Evolutionary conservation across 2,329 filamentous ascomycete species (phyloP).

Genomic region (Xylariaceae sp.): DNA sequence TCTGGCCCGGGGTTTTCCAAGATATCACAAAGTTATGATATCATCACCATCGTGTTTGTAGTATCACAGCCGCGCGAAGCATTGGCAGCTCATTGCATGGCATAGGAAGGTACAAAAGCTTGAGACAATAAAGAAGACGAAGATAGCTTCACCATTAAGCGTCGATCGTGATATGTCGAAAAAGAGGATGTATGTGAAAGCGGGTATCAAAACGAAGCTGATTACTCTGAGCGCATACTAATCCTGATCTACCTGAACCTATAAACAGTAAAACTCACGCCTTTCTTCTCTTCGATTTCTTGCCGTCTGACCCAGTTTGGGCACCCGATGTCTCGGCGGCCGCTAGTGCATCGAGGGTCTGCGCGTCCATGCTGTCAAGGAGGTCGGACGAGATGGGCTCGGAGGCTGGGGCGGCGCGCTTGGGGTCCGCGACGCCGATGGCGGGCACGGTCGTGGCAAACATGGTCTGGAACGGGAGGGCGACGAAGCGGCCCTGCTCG

Average conservation of each 20-base stretch:
- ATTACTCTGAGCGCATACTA: slow-evolving; percentile 1
- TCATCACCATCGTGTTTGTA: no score
- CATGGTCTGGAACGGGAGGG: slow-evolving; percentile 71
- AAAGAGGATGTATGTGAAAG: not conserved
- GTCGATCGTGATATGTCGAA: no score
- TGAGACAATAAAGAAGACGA: not conserved
- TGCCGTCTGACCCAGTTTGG: slow-evolving; percentile 20
- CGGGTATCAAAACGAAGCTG: slow-evolving; percentile 13
- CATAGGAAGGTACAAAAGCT: no score
- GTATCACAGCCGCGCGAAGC: no score
- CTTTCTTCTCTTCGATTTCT: slow-evolving; percentile 34
- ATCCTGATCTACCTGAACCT: slow-evolving; percentile 1
- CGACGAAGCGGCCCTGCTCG: slow-evolving; percentile 63
- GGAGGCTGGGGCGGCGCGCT: slow-evolving; percentile 40
- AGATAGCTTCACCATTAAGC: not conserved
- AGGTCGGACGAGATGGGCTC: slow-evolving; percentile 24
- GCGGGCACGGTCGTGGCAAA: slow-evolving; percentile 62
- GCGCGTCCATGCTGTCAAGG: slow-evolving; percentile 37
- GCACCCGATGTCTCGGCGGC: slow-evolving; percentile 26
- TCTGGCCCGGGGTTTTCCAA: no score
- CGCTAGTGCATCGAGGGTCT: slow-evolving; percentile 43
- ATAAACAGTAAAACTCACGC: slow-evolving; percentile 20
- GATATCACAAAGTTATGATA: no score
- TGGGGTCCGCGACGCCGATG: slow-evolving; percentile 62
- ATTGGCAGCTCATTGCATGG: no score